Evolutionary conservation across 2,329 filamentous ascomycete genomes (phyloP), one percentile per base, ranked within the genome.

Genomic region (Ophiostoma montium): DNA sequence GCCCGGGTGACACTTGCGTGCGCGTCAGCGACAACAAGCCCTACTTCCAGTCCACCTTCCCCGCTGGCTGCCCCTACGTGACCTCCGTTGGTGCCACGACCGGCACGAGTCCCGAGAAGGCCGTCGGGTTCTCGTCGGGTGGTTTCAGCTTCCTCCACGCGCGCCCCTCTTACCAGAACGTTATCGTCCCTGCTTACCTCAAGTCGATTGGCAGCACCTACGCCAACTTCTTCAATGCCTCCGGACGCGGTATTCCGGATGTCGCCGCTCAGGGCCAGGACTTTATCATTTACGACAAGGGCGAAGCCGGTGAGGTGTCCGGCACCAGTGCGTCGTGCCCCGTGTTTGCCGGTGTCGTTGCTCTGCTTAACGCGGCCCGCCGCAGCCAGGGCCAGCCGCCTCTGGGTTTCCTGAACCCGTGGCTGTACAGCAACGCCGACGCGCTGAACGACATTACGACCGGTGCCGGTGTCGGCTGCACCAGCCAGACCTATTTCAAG

Each of bases 1-100:
- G 82, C 5, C 75, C 78, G 0, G 70, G 83, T n/a, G 69, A 81
- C 52, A 75, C 77, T 56, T 74, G 71, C 48, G 72, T 70, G 19
- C 76, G 80, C 11, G 75, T 81, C 56, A 62, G 64, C 19, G 79
- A 65, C 52, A 51, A 57, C 45, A 56, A 58, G 19, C 55, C 62
- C 1, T 64, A 61, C 53, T 64, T 65, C 55, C 57, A 64, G 50
- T 43, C 78, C 67, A 50, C 65, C 59, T 54, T 70, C 50, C 56
- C 56, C 0, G 56, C 57, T 1, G 57, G 55, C 13, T 59, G 57
- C 39, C 75, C 18, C 71, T 76, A 35, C 38, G 57, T 63, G 63
- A 49, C 67, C 64, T 2, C 79, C 0, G 74, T 81, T 1, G 78
- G 78, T n/a, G 77, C 70, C 0, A 81, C 77, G 0, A 64, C 66